Evolutionary conservation across 352 stramenopile species (phyloP).

Genomic region (Phytopythium ostracodes): DNA sequence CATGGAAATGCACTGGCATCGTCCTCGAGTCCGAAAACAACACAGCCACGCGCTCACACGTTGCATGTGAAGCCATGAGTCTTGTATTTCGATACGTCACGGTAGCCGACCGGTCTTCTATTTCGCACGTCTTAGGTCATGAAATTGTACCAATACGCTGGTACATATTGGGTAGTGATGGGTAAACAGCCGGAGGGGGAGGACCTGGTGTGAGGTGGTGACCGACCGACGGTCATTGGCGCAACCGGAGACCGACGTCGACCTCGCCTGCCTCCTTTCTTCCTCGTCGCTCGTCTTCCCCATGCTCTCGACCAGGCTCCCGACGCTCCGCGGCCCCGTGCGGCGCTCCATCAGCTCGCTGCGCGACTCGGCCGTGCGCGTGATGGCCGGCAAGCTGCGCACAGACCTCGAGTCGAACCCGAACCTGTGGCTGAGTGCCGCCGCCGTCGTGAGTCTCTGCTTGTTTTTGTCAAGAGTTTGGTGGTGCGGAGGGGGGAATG

Average conservation of each 20-base stretch:
- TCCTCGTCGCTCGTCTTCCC: background rate
- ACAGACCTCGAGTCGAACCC: conserved; percentile 73
- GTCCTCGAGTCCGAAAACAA: background rate
- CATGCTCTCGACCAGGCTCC: conserved; percentile 7
- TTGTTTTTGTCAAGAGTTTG: background rate
- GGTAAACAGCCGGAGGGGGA: background rate
- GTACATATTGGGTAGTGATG: background rate
- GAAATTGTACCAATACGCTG: background rate
- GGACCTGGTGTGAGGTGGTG: background rate
- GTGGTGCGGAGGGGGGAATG: background rate
- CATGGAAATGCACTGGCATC: background rate
- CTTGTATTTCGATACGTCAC: background rate
- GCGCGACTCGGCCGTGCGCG: conserved; percentile 55
- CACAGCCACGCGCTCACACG: background rate
- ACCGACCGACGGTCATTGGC: background rate
- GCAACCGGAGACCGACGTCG: background rate
- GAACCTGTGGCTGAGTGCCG: conserved; percentile 77
- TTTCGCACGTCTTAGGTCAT: background rate
- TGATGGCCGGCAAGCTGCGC: conserved; percentile 53
- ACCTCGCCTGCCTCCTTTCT: background rate
- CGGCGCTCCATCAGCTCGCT: conserved; percentile 47
- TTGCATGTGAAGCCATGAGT: background rate
- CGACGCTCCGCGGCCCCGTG: conserved; percentile 2
- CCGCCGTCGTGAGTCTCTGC: conserved; percentile 45
- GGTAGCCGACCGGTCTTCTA: background rate